Percentiles rank a stretch among this genome's conserved stretches.
Evolutionary conservation across 768 basidiomycete species (phyloP).

Genomic region (Leccinum imitatum): DNA sequence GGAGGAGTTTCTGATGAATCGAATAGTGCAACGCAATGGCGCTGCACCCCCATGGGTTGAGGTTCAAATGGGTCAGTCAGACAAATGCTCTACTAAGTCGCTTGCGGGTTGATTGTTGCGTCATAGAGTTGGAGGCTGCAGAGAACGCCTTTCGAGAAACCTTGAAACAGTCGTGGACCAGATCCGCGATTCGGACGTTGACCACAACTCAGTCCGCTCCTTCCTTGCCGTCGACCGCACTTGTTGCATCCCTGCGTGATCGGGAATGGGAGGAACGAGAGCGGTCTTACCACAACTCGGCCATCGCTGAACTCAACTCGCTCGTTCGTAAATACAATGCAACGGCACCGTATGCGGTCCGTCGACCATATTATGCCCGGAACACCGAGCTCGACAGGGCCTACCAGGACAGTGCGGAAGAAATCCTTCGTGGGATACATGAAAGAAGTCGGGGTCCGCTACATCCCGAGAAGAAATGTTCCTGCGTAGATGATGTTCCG

Average conservation of each 20-base stretch:
- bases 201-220: conserved; percentile 43
- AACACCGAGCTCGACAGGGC: conserved; percentile 56
- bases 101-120: conserved; percentile 3
- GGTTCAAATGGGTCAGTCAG: conserved; percentile 61
- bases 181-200: conserved; percentile 66
- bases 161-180: conserved; percentile 68
- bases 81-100: background rate
- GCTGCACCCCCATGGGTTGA: conserved; percentile 87
- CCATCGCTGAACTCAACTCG: conserved; percentile 69
- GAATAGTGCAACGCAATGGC: conserved; percentile 80
- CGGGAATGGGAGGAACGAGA: conserved; percentile 70
- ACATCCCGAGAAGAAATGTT: conserved; percentile 5
- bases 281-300: conserved; percentile 62
- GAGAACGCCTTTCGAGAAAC: conserved; percentile 61
- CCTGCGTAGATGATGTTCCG: conserved; percentile 6
- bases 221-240: conserved; percentile 37
- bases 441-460: conserved; percentile 20
- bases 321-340: conserved; percentile 79
- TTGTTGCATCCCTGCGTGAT: conserved; percentile 54
- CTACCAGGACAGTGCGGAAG: conserved; percentile 51
- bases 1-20: conserved; percentile 84
- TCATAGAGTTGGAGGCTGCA: conserved; percentile 63
- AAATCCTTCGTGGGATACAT: conserved; percentile 45
- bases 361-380: conserved; percentile 58
- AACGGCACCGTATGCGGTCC: conserved; percentile 75